Evolutionary conservation across 2,329 filamentous ascomycete genomes (phyloP), one percentile per base, ranked within the genome.

Genomic region (Colletotrichum siamense): DNA sequence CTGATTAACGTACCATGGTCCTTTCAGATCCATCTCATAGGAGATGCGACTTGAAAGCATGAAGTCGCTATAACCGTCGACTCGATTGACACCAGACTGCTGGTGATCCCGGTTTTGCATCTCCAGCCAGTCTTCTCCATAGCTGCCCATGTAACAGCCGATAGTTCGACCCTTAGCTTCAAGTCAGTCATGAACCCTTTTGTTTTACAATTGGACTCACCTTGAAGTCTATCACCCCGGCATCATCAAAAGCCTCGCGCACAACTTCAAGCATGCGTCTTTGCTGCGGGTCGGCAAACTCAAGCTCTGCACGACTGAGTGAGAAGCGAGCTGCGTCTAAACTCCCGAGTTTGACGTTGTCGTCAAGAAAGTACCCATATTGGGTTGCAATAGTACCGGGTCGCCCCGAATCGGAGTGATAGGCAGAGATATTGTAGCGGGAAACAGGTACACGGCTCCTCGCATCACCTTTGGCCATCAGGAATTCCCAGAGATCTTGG

Each of bases 301-400:
- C 79, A 6, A 79, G 78, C 13, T n/a, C 18, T 12, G 18, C n/a
- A 7, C 52, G 16, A 18, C 18, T 24, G 6, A 57, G 12, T 18
- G 57, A 83, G 82, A 82, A 84, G 76, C 84, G 83, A 6, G 78
- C 79, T 3, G 81, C 71, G 70, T 85, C 83, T 24, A 83, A 71
- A 12, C 77, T 39, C 5, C 71, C 64, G 3, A 82, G 69, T 32
- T 32, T 32, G 30, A 32, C 30, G 39, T 83, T 76, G 36, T 79
- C 77, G 6, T 79, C 69, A 1, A 84, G 79, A 59, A 81, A 83
- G 64, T 83, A 80, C 3, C 79, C 81, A 36, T 65, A 24, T 36
- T 28, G 28, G 28, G 62, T 65, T 7, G 13, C 36, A 18, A 65
- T 22, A 15, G 62, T 26, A n/a, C 62, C 62, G 5, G 9, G 32